phyloP scores from a whole-genome alignment of 2,329 filamentous ascomycete species.

The Phaeomoniella chlamydospora region DNA sequence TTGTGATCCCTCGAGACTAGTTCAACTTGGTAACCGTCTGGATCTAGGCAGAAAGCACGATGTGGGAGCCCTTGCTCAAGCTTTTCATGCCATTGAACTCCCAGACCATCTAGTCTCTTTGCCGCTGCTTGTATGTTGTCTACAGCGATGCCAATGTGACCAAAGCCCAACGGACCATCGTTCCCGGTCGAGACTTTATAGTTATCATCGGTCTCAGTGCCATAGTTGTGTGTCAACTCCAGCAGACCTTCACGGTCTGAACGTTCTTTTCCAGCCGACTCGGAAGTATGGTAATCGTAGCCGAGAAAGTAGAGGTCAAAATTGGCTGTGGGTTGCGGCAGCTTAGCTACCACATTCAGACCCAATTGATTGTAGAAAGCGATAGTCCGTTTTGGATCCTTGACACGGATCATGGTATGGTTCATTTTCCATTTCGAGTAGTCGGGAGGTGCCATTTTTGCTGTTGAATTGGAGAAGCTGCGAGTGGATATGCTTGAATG shows the following conservation, averaged over 20 bases:
- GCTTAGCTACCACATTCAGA: constrained; percentile 67
- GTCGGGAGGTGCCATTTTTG: constrained; percentile 2
- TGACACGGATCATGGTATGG: constrained; percentile 70
- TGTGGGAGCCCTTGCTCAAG: constrained; percentile 76
- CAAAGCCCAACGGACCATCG: constrained; percentile 72
- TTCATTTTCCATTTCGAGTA: constrained; percentile 48
- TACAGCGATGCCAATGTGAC: constrained; percentile 72
- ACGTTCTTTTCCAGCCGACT: constrained; percentile 61
- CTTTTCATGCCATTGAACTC: constrained; percentile 92
- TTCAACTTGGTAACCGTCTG: constrained; percentile 62
- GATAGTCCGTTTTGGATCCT: constrained; percentile 51
- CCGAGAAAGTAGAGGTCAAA: constrained; percentile 94
- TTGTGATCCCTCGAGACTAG: constrained; percentile 54
- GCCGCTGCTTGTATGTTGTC: constrained; percentile 83
- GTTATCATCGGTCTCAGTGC: constrained; percentile 69
- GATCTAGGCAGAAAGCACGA: constrained; percentile 84
- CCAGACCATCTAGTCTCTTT: constrained; percentile 73
- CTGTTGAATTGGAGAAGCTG: not conserved
- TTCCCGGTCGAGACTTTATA: constrained; percentile 84
- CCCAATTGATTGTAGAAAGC: constrained; percentile 92
- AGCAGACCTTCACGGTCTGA: constrained; percentile 77
- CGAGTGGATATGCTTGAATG: not conserved
- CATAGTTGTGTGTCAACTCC: constrained; percentile 74
- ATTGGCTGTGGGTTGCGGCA: constrained; percentile 71
- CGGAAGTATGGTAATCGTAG: constrained; percentile 63